phyloP scores from a whole-genome alignment of 805 yeast genomes.

The Saccharomycopsis fermentans region DNA sequence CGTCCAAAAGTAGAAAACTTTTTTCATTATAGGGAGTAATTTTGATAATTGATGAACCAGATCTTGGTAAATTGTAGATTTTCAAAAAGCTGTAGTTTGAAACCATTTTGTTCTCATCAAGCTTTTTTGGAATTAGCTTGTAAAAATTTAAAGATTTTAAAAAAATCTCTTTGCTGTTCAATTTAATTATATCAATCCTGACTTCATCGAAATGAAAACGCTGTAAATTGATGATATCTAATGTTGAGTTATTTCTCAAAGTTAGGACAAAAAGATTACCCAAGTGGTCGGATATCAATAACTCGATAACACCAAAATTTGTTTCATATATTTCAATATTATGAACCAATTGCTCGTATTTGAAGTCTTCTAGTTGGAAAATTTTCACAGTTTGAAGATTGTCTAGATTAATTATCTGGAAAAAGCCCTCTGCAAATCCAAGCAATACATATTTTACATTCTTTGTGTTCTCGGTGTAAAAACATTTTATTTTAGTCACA shows the following conservation, averaged over 20 bases:
- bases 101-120: background rate
- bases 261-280: background rate
- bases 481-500: background rate
- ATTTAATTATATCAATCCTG: background rate
- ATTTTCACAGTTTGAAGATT: background rate
- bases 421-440: background rate
- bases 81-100: background rate
- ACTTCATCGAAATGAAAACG: background rate
- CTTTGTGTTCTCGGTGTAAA: background rate
- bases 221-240: background rate
- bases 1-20: background rate
- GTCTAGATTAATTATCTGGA: background rate
- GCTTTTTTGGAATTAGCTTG: background rate
- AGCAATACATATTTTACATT: background rate
- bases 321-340: background rate
- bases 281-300: background rate
- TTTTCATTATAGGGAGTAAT: background rate
- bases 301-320: background rate
- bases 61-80: background rate
- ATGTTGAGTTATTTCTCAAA: background rate
- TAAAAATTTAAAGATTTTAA: background rate
- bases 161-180: background rate
- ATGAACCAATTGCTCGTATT: background rate
- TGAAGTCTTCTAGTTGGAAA: background rate
- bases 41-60: background rate